These are phyloP conservation scores for Helichrysum umbraculigerum DNA, from an alignment of 129 eudicot species.

Conservation along the genomic window DNA sequence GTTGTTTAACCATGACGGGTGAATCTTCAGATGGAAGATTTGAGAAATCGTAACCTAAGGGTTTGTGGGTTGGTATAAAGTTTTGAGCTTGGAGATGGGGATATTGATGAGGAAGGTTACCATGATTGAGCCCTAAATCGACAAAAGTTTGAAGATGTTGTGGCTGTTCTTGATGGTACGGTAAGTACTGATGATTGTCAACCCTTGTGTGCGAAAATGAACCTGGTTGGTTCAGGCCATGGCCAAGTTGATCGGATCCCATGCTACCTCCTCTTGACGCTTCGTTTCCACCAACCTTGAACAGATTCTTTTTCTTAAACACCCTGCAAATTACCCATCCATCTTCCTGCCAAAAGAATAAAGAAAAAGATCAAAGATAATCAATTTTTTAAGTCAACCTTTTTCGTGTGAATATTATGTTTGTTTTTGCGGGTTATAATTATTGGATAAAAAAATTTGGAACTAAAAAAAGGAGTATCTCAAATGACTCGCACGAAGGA, in stretches of 20 bases:
- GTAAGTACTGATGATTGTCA: constrained; percentile 43
- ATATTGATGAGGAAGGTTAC: constrained; percentile 40
- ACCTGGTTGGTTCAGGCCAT: constrained; percentile 31
- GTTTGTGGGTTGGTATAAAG: constrained; percentile 51
- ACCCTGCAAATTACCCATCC: constrained; percentile 96
- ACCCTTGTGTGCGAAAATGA: constrained; percentile 34
- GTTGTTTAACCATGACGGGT: constrained; percentile 49
- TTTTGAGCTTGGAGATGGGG: constrained; percentile 45
- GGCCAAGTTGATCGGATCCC: constrained; percentile 58
- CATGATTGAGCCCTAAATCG: constrained; percentile 63
- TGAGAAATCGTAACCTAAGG: constrained; percentile 39
- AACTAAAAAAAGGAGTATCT: too few relatives aligned
- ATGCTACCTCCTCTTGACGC: constrained; percentile 46
- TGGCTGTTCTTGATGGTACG: constrained; percentile 47
- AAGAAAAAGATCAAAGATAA: not conserved
- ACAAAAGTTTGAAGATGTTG: constrained; percentile 46
- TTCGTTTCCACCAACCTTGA: constrained; percentile 72
- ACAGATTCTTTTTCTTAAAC: constrained; percentile 85
- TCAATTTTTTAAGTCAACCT: not conserved
- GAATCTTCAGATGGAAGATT: constrained; percentile 38
- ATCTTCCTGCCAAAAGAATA: constrained; percentile 56
- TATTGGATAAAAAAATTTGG: too few relatives aligned
- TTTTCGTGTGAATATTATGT: not conserved
- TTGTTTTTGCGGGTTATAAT: not conserved
- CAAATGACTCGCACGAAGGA: too few relatives aligned